A percentile compares a stretch with the other conserved stretches of the same genome.
Evolutionary conservation across 1,284 basidiomycete species (phyloP).

Genomic region (Agaricales sp.): DNA sequence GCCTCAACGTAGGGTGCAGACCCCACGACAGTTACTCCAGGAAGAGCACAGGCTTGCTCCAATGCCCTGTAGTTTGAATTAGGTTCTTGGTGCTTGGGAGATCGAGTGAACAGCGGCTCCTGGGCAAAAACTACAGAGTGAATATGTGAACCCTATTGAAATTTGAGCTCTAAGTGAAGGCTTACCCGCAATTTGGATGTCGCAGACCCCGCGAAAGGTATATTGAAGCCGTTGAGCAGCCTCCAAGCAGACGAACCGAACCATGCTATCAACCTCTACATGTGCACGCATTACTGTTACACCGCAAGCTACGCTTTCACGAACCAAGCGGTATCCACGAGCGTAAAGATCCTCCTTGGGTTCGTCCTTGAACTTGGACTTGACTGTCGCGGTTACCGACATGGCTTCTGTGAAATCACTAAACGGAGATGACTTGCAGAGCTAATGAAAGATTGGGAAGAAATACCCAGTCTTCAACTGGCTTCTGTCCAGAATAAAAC

Average conservation of each 20-base stretch:
- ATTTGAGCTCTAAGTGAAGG: conserved; percentile 2
- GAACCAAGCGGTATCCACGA: conserved; percentile 42
- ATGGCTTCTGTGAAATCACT: conserved; percentile 51
- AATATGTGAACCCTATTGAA: not conserved
- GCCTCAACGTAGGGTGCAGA: conserved; percentile 58
- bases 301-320: conserved; percentile 45
- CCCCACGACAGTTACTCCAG: conserved; percentile 39
- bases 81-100: conserved; percentile 20
- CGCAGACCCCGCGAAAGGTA: conserved; percentile 33
- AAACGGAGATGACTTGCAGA: conserved; percentile 9
- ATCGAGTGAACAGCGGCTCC: conserved; percentile 38
- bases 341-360: conserved; percentile 30
- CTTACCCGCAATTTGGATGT: conserved; percentile 47
- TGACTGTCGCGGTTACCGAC: conserved; percentile 37
- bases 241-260: conserved; percentile 38
- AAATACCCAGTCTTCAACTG: conserved; percentile 39
- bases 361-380: conserved; percentile 32
- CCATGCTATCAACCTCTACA: conserved; percentile 50
- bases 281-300: conserved; percentile 58
- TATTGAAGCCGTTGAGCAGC: conserved; percentile 36
- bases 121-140: conserved; percentile 46
- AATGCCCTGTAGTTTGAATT: conserved; percentile 37
- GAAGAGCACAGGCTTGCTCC: conserved; percentile 22
- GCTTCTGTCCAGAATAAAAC: conserved; percentile 48
- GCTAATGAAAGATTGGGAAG: not conserved